These are phyloP conservation scores for Colletotrichum chlorophyti DNA, from an alignment of 2,329 filamentous ascomycete genomes.

Conservation along the genomic window DNA sequence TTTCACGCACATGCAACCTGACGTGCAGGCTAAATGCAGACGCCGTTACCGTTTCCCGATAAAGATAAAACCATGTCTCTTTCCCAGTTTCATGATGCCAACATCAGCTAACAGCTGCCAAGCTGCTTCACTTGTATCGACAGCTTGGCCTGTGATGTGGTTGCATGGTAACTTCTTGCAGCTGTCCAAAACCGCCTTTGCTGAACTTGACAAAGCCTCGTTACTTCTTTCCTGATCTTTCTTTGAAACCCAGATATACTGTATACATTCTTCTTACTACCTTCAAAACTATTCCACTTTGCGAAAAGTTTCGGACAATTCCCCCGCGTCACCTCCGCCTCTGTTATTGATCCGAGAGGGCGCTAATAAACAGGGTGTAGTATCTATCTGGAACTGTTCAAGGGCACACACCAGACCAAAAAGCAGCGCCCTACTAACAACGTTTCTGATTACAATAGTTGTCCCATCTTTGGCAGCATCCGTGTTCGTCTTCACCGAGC, in stretches of 20 bases:
- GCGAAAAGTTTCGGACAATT: slow-evolving; percentile 18
- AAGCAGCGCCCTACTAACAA: slow-evolving; percentile 53
- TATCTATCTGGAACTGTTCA: slow-evolving; percentile 31
- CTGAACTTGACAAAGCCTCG: slow-evolving; percentile 20
- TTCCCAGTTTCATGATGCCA: not conserved
- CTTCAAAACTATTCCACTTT: too few relatives aligned
- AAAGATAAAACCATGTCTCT: too few relatives aligned
- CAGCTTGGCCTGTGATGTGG: not conserved
- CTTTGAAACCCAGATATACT: too few relatives aligned
- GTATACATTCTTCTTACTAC: too few relatives aligned
- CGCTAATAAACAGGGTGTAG: not conserved
- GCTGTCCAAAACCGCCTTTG: slow-evolving; percentile 19
- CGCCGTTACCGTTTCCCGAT: too few relatives aligned
- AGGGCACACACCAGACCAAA: slow-evolving; percentile 54
- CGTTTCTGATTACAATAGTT: slow-evolving; percentile 54
- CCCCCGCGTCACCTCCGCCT: slow-evolving; percentile 4
- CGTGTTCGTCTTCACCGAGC: slow-evolving; percentile 21
- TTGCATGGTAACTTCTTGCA: slow-evolving; percentile 20
- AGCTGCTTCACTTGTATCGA: not conserved
- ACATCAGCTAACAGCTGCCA: not conserved
- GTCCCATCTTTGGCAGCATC: slow-evolving; percentile 5
- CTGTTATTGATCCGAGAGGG: slow-evolving; percentile 18
- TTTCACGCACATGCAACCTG: too few relatives aligned
- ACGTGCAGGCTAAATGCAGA: too few relatives aligned
- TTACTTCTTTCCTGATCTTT: slow-evolving; percentile 19